phyloP scores from a whole-genome alignment of 1,284 basidiomycete species.

The Moniliophthora roreri region DNA sequence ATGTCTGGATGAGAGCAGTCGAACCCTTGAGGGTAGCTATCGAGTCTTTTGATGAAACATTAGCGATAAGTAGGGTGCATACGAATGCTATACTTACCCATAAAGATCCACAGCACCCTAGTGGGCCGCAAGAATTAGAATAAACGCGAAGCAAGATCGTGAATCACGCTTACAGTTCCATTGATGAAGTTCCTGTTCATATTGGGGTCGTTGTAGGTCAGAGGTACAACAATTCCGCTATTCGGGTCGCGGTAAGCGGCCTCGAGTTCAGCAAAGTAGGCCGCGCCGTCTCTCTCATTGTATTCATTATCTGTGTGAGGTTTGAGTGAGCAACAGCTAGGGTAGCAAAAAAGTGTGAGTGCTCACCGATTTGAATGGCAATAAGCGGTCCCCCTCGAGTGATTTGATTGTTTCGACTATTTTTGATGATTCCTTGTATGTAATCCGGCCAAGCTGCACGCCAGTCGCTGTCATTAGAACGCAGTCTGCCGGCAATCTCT shows the following conservation, averaged over 20 bases:
- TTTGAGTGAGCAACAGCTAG: background rate
- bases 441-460: slow-evolving; percentile 69
- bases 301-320: slow-evolving; percentile 69
- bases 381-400: slow-evolving; percentile 73
- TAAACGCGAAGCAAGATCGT: background rate
- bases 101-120: slow-evolving; percentile 42
- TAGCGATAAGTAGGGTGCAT: background rate
- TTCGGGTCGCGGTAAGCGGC: slow-evolving; percentile 46
- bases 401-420: slow-evolving; percentile 66
- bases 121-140: slow-evolving; percentile 1
- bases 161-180: slow-evolving; percentile 44
- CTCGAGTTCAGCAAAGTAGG: slow-evolving; percentile 68
- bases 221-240: slow-evolving; percentile 57
- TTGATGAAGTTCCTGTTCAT: slow-evolving; percentile 63
- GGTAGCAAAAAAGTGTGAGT: slow-evolving; percentile 1
- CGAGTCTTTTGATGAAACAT: slow-evolving; percentile 33
- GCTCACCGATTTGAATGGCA: slow-evolving; percentile 65
- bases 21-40: slow-evolving; percentile 71
- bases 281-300: slow-evolving; percentile 49
- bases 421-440: slow-evolving; percentile 58
- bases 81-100: slow-evolving; percentile 28
- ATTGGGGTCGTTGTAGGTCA: slow-evolving; percentile 72
- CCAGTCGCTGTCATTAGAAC: slow-evolving; percentile 71
- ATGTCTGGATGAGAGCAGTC: slow-evolving; percentile 65
- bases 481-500: slow-evolving; percentile 60